Percentiles rank a stretch among this genome's conserved stretches.
phyloP scores from a whole-genome alignment of 306 rosid species.

The Trichosanthes truncata region DNA sequence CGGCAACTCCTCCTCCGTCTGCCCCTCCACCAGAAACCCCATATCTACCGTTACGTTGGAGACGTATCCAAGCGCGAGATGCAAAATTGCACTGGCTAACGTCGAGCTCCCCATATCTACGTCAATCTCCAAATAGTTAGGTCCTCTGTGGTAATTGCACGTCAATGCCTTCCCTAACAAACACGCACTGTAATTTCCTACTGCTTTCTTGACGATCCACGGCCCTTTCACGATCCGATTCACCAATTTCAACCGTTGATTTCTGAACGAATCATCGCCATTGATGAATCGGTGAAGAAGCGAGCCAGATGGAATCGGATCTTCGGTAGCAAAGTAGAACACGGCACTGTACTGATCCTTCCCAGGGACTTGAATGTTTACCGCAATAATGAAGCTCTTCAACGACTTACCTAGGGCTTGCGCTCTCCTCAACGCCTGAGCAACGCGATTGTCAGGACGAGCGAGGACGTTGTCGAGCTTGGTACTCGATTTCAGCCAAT shows the following conservation, averaged over 20 bases:
- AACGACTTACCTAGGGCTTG: constrained; percentile 45
- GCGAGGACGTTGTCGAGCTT: constrained; percentile 77
- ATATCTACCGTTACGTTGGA: constrained; percentile 74
- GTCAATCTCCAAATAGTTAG: constrained; percentile 67
- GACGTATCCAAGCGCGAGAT: constrained; percentile 72
- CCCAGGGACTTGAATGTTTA: constrained; percentile 81
- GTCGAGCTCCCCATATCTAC: constrained; percentile 87
- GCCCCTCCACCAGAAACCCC: constrained; percentile 89
- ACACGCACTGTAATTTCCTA: constrained; percentile 80
- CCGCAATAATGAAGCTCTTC: constrained; percentile 72
- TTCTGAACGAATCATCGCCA: constrained; percentile 65
- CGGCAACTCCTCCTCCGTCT: constrained; percentile 77
- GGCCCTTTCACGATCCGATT: constrained; percentile 94
- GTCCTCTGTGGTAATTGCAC: constrained; percentile 71
- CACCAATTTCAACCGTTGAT: constrained; percentile 83
- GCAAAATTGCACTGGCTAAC: constrained; percentile 72
- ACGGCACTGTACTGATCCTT: constrained; percentile 87
- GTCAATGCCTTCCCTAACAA: constrained; percentile 76
- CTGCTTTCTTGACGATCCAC: constrained; percentile 83
- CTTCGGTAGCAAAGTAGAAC: constrained; percentile 68
- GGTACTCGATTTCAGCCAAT: constrained; percentile 68
- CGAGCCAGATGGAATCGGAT: constrained; percentile 54
- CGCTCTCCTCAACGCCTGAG: constrained; percentile 36
- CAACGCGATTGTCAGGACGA: constrained; percentile 65
- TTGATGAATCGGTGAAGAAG: constrained; percentile 58